Evolutionary conservation across 2,329 filamentous ascomycete species (phyloP).

Genomic region (Pseudogymnoascus sp.): DNA sequence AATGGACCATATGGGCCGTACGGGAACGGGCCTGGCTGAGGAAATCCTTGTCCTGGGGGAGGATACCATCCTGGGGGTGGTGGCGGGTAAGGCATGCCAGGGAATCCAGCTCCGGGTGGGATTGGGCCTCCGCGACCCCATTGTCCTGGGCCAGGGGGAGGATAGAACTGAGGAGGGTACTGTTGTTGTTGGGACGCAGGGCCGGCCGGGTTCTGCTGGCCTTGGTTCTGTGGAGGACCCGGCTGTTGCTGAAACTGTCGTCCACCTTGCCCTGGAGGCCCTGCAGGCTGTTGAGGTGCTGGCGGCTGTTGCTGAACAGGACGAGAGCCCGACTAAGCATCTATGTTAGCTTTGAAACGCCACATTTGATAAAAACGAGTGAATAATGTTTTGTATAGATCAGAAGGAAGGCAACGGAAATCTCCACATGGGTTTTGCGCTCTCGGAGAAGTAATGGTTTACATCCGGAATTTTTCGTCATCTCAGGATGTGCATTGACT

Average conservation of each 20-base stretch:
- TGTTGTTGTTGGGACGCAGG: conserved; percentile 32
- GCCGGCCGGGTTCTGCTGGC: conserved; percentile 14
- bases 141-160: conserved; percentile 37
- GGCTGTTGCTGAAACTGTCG: conserved; percentile 17
- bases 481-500: conserved; percentile 28
- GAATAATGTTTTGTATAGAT: conserved; percentile 34
- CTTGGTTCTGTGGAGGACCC: conserved; percentile 17
- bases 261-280: conserved; percentile 6
- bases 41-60: conserved; percentile 30
- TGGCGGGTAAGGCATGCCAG: conserved; percentile 67
- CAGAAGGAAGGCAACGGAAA: conserved; percentile 99
- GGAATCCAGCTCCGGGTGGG: conserved; percentile 55
- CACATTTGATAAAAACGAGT: background rate
- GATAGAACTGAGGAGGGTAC: conserved; percentile 30
- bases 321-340: conserved; percentile 5
- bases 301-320: background rate
- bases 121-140: conserved; percentile 47
- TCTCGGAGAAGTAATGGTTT: conserved; percentile 80
- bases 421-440: conserved; percentile 93
- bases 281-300: conserved; percentile 18
- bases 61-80: conserved; percentile 66
- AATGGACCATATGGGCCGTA: conserved; percentile 47
- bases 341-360: background rate
- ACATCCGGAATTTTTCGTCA: conserved; percentile 99
- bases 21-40: conserved; percentile 48